A percentile compares a stretch with the other conserved stretches of the same genome.
These are phyloP conservation scores for Calonectria hawksworthii DNA, from an alignment of 2,329 filamentous ascomycete species.

Conservation along the genomic window DNA sequence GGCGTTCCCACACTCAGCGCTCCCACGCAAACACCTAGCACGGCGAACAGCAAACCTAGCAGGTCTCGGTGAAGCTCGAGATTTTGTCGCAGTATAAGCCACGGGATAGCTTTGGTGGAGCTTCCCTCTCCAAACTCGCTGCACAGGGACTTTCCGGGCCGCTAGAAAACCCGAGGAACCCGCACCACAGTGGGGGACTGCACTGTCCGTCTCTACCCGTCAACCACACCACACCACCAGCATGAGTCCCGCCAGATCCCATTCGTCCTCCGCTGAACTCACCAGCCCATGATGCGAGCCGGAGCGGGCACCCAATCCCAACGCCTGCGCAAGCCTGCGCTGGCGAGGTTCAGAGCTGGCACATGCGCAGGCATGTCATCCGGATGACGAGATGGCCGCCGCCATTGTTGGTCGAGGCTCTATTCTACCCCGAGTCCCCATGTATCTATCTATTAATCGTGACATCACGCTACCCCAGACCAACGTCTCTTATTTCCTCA, in stretches of 20 bases:
- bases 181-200: constrained; percentile 11
- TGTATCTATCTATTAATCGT: constrained; percentile 6
- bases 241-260: constrained; percentile 12
- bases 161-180: constrained; percentile 42
- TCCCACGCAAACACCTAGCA: neutral
- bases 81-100: constrained; percentile 27
- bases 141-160: constrained; percentile 32
- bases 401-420: constrained; percentile 16
- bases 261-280: constrained; percentile 20
- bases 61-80: constrained; percentile 11
- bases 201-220: neutral
- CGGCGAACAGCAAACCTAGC: neutral
- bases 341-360: constrained; percentile 20
- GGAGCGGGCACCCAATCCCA: constrained; percentile 21
- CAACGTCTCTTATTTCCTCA: neutral
- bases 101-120: constrained; percentile 28
- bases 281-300: constrained; percentile 17
- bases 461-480: constrained; percentile 7
- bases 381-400: constrained; percentile 22
- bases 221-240: constrained; percentile 28
- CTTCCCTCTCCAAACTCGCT: neutral
- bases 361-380: constrained; percentile 24
- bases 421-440: neutral
- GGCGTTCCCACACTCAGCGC: neutral
- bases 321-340: neutral